Conservation (phyloP, 2,329 filamentous ascomycete species). For the Aureobasidium sp. region DNA sequence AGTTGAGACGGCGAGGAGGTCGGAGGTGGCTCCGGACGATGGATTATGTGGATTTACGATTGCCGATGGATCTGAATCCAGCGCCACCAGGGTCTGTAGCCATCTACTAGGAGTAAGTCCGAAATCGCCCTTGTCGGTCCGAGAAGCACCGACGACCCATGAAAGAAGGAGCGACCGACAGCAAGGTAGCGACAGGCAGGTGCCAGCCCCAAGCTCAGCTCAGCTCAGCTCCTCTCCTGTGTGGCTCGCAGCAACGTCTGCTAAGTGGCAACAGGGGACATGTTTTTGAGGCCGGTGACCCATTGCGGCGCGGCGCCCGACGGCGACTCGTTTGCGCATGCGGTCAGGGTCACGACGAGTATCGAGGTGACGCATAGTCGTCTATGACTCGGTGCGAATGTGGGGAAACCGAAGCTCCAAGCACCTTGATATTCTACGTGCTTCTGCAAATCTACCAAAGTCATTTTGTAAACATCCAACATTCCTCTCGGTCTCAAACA, state of each 20-base stretch:
- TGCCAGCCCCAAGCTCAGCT: neutral
- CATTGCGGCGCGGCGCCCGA: neutral
- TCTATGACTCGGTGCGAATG: conserved; percentile 2
- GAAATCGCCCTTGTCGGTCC: neutral
- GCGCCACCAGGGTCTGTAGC: neutral
- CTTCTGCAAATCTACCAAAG: neutral
- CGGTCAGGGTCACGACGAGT: neutral
- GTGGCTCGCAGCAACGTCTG: neutral
- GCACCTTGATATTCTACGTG: neutral
- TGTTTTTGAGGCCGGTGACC: neutral
- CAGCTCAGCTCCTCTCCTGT: neutral
- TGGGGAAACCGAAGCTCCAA: neutral
- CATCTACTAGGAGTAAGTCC: neutral
- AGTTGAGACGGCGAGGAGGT: neutral
- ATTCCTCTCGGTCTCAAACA: too few species aligned
- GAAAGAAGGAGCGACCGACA: neutral
- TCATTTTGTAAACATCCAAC: neutral
- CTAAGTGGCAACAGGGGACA: neutral
- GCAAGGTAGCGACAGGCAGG: neutral
- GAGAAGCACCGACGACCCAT: neutral
- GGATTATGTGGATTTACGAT: neutral
- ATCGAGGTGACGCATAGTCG: neutral
- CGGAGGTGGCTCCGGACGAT: neutral
- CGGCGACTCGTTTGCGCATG: neutral
- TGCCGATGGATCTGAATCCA: neutral